phyloP scores from a whole-genome alignment of 2,329 filamentous ascomycete genomes.

The Arthrinium phaeospermum region DNA sequence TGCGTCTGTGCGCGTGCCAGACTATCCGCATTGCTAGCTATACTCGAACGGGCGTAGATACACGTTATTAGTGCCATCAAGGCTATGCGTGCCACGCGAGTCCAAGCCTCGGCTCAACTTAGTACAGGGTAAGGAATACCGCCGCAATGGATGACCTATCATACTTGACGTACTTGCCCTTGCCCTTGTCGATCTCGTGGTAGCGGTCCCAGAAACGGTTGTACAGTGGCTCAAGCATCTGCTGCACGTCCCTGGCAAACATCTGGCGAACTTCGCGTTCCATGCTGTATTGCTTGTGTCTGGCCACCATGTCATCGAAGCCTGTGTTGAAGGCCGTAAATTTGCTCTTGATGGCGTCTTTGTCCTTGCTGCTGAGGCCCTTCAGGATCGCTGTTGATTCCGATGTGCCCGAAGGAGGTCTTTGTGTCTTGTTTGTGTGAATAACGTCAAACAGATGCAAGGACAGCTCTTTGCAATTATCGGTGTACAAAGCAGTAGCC shows the following conservation, averaged over 20 bases:
- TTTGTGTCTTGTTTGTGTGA: slow-evolving; percentile 78
- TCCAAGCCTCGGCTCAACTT: slow-evolving; percentile 9
- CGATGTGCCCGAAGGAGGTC: slow-evolving; percentile 75
- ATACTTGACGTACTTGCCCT: slow-evolving; percentile 98
- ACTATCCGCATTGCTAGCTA: slow-evolving; percentile 10
- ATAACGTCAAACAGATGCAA: slow-evolving; percentile 87
- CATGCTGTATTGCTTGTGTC: slow-evolving; percentile 86
- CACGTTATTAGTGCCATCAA: not conserved
- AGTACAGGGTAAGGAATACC: slow-evolving; percentile 62
- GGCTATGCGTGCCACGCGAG: not conserved
- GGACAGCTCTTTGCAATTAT: slow-evolving; percentile 87
- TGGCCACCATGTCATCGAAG: slow-evolving; percentile 86
- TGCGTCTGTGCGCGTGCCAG: not conserved
- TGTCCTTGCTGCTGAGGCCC: slow-evolving; percentile 84
- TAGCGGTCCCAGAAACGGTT: slow-evolving; percentile 96
- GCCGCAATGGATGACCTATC: slow-evolving; percentile 83
- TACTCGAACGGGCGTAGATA: not conserved
- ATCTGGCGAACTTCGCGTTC: slow-evolving; percentile 85
- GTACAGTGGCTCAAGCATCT: slow-evolving; percentile 93
- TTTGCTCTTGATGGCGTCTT: slow-evolving; percentile 95
- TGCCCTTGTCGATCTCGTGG: slow-evolving; percentile 96
- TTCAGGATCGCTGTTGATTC: slow-evolving; percentile 88
- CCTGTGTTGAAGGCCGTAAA: slow-evolving; percentile 88
- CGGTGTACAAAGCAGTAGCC: slow-evolving; percentile 79
- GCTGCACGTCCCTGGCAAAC: slow-evolving; percentile 83